These are phyloP conservation scores for Myrmaecium sp. DNA, from an alignment of 2,329 filamentous ascomycete species.

Conservation along the genomic window DNA sequence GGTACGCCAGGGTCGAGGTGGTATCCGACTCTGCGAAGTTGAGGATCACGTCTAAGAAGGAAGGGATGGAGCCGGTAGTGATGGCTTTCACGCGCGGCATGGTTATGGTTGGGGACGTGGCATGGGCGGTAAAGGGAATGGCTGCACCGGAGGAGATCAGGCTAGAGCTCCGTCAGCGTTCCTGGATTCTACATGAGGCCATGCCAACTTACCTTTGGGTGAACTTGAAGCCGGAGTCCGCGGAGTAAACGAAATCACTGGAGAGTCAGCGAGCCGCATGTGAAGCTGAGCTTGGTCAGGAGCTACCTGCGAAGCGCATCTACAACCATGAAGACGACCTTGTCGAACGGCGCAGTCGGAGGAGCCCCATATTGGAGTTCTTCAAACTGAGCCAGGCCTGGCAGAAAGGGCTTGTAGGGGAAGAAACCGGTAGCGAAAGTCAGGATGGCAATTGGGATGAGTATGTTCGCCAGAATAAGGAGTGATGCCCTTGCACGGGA, in stretches of 20 bases:
- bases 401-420: conserved; percentile 86
- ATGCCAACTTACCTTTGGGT: conserved; percentile 55
- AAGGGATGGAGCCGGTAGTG: conserved; percentile 94
- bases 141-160: conserved; percentile 71
- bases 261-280: conserved; percentile 3
- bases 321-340: conserved; percentile 91
- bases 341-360: conserved; percentile 62
- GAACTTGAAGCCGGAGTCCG: conserved; percentile 65
- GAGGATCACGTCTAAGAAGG: conserved; percentile 89
- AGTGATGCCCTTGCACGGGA: too few relatives aligned
- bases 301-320: conserved; percentile 75
- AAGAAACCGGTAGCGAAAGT: conserved; percentile 87
- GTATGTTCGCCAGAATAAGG: conserved; percentile 52
- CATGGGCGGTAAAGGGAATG: conserved; percentile 87
- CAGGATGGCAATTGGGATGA: conserved; percentile 52
- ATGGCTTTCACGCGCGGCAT: conserved; percentile 97
- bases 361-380: conserved; percentile 35
- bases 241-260: conserved; percentile 84
- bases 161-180: conserved; percentile 28
- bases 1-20: conserved; percentile 66
- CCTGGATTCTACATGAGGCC: conserved; percentile 1
- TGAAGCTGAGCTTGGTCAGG: not conserved
- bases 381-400: conserved; percentile 60
- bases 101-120: conserved; percentile 90
- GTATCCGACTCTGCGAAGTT: conserved; percentile 94